These are phyloP conservation scores for Hortiboletus flavorubellus DNA, from an alignment of 768 basidiomycete species.

Conservation along the genomic window DNA sequence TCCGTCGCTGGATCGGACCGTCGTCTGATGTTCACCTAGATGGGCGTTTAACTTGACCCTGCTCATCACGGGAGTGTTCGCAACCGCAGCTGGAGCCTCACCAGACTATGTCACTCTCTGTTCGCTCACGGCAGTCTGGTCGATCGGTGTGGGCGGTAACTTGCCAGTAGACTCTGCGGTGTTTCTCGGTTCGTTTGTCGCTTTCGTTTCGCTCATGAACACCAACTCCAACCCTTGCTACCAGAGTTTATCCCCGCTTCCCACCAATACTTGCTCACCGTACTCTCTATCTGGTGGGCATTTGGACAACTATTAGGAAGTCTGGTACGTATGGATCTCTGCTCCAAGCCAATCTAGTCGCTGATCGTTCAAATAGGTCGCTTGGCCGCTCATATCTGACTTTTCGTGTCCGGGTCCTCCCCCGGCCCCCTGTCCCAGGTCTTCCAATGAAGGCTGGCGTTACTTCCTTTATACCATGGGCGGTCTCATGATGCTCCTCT, in stretches of 20 bases:
- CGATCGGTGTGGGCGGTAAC: slow-evolving; percentile 71
- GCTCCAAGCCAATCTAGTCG: not conserved
- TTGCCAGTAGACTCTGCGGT: slow-evolving; percentile 74
- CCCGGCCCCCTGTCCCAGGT: slow-evolving; percentile 47
- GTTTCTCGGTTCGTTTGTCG: slow-evolving; percentile 55
- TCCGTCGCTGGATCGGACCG: not conserved
- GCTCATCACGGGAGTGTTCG: slow-evolving; percentile 64
- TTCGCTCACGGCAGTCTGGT: slow-evolving; percentile 53
- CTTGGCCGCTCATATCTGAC: slow-evolving; percentile 72
- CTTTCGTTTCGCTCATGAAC: not conserved
- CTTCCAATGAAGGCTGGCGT: slow-evolving; percentile 69
- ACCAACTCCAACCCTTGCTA: not conserved
- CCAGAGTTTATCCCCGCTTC: slow-evolving; percentile 66
- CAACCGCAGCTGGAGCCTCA: slow-evolving; percentile 58
- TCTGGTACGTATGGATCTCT: slow-evolving; percentile 28
- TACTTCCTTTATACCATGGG: slow-evolving; percentile 75
- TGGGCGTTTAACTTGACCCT: slow-evolving; percentile 71
- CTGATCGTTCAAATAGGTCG: slow-evolving; percentile 40
- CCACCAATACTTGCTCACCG: slow-evolving; percentile 72
- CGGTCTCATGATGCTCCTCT: slow-evolving; percentile 62
- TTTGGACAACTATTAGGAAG: slow-evolving; percentile 67
- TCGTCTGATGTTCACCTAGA: slow-evolving; percentile 31
- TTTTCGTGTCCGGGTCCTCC: slow-evolving; percentile 51
- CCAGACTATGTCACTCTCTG: slow-evolving; percentile 50
- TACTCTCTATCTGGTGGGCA: slow-evolving; percentile 80